Percentiles rank a stretch among this genome's conserved stretches.
phyloP scores from a whole-genome alignment of 2,329 filamentous ascomycete species.

The Talaromyces sp. region DNA sequence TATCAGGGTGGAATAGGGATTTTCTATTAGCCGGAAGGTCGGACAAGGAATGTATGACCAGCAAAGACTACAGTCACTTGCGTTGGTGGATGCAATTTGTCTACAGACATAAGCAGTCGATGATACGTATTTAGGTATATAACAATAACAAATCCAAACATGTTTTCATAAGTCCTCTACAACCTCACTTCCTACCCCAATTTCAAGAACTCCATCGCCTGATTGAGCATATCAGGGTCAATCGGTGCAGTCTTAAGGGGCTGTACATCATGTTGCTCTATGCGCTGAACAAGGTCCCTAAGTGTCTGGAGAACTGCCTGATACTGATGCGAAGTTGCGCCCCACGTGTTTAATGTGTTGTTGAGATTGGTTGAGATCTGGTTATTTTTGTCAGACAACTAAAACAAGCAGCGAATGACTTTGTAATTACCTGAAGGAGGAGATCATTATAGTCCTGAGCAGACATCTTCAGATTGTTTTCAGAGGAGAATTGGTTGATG shows the following conservation, averaged over 20 bases:
- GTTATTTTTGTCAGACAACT: neutral
- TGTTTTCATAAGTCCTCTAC: neutral
- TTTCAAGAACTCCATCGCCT: constrained; percentile 35
- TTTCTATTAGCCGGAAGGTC: neutral
- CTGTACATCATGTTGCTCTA: constrained; percentile 21
- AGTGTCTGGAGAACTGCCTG: constrained; percentile 36
- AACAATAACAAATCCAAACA: neutral
- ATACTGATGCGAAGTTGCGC: constrained; percentile 36
- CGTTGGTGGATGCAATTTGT: neutral
- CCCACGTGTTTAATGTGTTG: constrained; percentile 41
- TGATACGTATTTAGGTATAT: constrained; percentile 5
- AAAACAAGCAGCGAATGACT: neutral
- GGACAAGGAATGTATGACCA: too few species aligned
- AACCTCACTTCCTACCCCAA: constrained; percentile 19
- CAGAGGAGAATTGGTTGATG: neutral
- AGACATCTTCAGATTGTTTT: neutral
- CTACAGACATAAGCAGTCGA: neutral
- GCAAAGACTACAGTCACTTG: neutral
- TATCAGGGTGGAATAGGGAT: neutral
- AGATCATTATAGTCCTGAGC: constrained; percentile 1
- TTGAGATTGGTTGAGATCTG: constrained; percentile 43
- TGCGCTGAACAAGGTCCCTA: constrained; percentile 31
- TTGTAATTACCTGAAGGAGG: constrained; percentile 6
- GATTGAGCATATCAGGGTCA: constrained; percentile 31
- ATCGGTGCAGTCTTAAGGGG: constrained; percentile 5